These are phyloP conservation scores for Metschnikowia borealis DNA, from an alignment of 805 yeast species.

Conservation along the genomic window DNA sequence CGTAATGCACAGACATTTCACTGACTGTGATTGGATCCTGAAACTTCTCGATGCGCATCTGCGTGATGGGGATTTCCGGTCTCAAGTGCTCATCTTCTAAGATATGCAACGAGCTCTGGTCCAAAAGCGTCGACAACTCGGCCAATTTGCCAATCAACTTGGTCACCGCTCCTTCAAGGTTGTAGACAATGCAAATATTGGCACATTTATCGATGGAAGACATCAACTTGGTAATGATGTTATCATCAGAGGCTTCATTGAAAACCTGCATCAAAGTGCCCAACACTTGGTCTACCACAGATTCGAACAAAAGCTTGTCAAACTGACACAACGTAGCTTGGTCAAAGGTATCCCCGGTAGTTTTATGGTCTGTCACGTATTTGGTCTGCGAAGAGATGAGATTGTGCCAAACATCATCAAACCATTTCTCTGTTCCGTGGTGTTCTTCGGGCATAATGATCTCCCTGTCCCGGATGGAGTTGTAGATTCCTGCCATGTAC, in stretches of 20 bases:
- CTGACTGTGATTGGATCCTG: constrained; percentile 67
- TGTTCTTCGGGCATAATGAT: constrained; percentile 98
- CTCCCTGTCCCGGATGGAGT: constrained; percentile 77
- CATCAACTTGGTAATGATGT: constrained; percentile 80
- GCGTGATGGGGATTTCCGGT: constrained; percentile 35
- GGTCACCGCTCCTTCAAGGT: constrained; percentile 55
- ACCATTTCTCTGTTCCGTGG: constrained; percentile 87
- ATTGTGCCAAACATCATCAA: constrained; percentile 82
- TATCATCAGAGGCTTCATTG: constrained; percentile 86
- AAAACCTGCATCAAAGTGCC: constrained; percentile 74
- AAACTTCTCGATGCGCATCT: constrained; percentile 47
- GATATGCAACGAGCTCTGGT: constrained; percentile 23
- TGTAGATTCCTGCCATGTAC: constrained; percentile 77
- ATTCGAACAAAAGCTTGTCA: constrained; percentile 68
- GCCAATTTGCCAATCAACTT: constrained; percentile 63
- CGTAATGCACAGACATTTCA: constrained; percentile 77
- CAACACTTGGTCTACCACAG: constrained; percentile 60
- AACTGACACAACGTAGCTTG: constrained; percentile 45
- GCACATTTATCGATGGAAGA: constrained; percentile 86
- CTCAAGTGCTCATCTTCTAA: constrained; percentile 18
- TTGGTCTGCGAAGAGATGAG: constrained; percentile 47
- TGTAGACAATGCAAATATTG: constrained; percentile 64
- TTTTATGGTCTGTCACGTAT: constrained; percentile 15
- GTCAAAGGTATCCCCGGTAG: constrained; percentile 15
- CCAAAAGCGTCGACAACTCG: constrained; percentile 62